These are phyloP conservation scores for Antrodiella citrinella DNA, from an alignment of 768 basidiomycete genomes.

Conservation along the genomic window DNA sequence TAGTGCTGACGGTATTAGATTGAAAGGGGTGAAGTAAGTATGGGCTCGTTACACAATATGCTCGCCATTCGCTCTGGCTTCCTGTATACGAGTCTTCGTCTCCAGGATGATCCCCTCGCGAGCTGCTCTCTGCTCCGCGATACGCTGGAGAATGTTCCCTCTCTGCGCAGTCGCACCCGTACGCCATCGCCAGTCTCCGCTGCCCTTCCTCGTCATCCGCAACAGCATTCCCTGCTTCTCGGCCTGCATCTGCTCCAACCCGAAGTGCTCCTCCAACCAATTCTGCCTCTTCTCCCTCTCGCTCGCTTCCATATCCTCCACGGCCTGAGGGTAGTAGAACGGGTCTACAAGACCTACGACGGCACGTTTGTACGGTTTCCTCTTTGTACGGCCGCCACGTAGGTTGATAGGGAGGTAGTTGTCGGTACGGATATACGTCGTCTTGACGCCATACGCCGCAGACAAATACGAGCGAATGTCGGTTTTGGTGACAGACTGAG, in stretches of 20 bases:
- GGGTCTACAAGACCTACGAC: conserved; percentile 88
- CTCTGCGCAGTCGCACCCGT: conserved; percentile 30
- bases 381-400: not conserved
- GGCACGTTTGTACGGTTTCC: conserved; percentile 77
- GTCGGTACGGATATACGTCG: conserved; percentile 94
- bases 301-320: conserved; percentile 66
- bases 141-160: conserved; percentile 42
- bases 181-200: conserved; percentile 32
- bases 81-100: conserved; percentile 25
- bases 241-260: conserved; percentile 30
- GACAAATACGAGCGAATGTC: conserved; percentile 82
- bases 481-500: conserved; percentile 85
- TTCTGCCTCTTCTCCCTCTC: conserved; percentile 48
- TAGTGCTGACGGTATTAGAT: not conserved
- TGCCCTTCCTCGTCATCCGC: conserved; percentile 27
- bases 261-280: conserved; percentile 57
- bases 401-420: conserved; percentile 62
- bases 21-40: not conserved
- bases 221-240: conserved; percentile 26
- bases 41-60: not conserved
- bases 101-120: conserved; percentile 32
- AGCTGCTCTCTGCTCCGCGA: conserved; percentile 38
- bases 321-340: conserved; percentile 83
- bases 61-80: conserved; percentile 11
- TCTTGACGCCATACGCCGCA: conserved; percentile 80